phyloP scores from a whole-genome alignment of 2,329 filamentous ascomycete genomes.

The Dactylonectria estremocensis region DNA sequence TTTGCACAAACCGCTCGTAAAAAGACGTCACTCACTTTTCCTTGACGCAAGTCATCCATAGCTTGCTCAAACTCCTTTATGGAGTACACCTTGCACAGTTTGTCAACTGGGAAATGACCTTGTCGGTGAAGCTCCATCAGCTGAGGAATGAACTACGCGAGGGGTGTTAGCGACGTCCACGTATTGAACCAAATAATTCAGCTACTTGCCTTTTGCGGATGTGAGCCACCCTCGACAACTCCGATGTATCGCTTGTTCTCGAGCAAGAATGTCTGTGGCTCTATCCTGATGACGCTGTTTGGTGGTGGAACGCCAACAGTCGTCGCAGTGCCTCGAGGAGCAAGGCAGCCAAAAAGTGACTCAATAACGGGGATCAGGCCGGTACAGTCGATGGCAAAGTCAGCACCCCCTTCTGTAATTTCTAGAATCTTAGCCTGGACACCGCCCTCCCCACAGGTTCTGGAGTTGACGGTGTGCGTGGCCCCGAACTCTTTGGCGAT shows the following conservation, averaged over 20 bases:
- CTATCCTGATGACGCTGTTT: slow-evolving; percentile 8
- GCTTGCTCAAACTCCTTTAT: slow-evolving; percentile 14
- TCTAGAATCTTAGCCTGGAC: not conserved
- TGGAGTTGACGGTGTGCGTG: slow-evolving; percentile 8
- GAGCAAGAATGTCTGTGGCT: slow-evolving; percentile 12
- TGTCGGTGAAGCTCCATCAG: slow-evolving; percentile 20
- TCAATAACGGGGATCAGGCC: slow-evolving; percentile 25
- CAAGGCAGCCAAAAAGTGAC: slow-evolving; percentile 24
- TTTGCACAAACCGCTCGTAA: not conserved
- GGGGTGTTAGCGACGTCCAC: not conserved
- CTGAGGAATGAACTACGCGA: slow-evolving; percentile 17
- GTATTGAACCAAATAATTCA: not conserved
- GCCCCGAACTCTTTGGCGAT: slow-evolving; percentile 17
- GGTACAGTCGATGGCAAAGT: slow-evolving; percentile 31
- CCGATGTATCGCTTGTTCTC: slow-evolving; percentile 20
- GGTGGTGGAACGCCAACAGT: slow-evolving; percentile 29
- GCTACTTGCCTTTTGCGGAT: slow-evolving; percentile 14
- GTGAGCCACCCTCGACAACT: slow-evolving; percentile 17
- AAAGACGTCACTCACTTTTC: slow-evolving; percentile 12
- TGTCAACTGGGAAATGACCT: slow-evolving; percentile 20
- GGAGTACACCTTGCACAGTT: slow-evolving; percentile 22
- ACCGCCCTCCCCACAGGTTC: not conserved
- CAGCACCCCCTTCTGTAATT: slow-evolving; percentile 13
- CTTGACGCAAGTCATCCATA: slow-evolving; percentile 7
- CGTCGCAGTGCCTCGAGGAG: slow-evolving; percentile 24